A percentile compares a stretch with the other conserved stretches of the same genome.
Evolutionary conservation across 2,329 filamentous ascomycete genomes (phyloP).

Genomic region (Chaetomiaceae sp.): DNA sequence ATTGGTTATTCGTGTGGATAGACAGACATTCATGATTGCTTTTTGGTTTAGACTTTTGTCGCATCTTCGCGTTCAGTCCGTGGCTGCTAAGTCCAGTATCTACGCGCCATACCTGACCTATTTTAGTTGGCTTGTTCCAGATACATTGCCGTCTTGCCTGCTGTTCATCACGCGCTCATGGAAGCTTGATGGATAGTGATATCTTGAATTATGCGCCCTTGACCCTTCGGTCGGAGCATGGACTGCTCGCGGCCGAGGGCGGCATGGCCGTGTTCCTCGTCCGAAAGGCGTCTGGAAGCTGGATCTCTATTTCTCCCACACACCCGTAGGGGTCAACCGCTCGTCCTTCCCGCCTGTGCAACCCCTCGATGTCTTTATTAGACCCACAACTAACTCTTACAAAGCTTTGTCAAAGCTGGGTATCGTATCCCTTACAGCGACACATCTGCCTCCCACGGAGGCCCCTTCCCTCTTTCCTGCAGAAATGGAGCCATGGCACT

Average conservation of each 20-base stretch:
- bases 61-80: too few species aligned
- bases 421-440: constrained; percentile 13
- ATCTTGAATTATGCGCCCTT: constrained; percentile 1
- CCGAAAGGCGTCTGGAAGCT: not conserved
- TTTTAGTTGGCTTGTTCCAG: too few species aligned
- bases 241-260: too few species aligned
- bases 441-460: constrained; percentile 1
- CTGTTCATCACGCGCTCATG: too few species aligned
- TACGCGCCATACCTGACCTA: too few species aligned
- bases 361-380: not conserved
- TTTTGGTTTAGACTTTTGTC: too few species aligned
- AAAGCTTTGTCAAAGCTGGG: constrained; percentile 11
- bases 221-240: not conserved
- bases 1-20: too few species aligned
- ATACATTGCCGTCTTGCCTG: too few species aligned
- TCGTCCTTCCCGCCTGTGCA: not conserved
- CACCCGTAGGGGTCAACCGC: not conserved
- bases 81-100: too few species aligned
- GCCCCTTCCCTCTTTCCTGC: not conserved
- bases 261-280: not conserved
- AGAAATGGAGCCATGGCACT: not conserved
- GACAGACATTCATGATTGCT: too few species aligned
- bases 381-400: constrained; percentile 9
- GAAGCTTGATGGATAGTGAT: too few species aligned
- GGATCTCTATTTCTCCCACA: not conserved